These are phyloP conservation scores for Backusella mclennaniae DNA, from an alignment of 192 early-diverging fungal species.

Conservation along the genomic window DNA sequence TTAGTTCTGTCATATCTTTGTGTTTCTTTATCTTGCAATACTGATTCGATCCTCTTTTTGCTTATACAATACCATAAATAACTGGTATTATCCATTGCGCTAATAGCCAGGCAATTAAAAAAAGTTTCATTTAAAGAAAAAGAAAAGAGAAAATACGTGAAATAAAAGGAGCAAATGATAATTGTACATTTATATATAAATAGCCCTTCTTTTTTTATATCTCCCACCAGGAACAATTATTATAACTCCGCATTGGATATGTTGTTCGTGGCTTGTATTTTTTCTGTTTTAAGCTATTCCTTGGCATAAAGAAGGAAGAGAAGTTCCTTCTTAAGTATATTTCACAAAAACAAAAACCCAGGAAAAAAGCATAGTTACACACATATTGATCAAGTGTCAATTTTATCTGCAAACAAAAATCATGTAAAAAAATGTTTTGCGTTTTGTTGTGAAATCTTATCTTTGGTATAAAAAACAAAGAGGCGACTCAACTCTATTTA, in stretches of 20 bases:
- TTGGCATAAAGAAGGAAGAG: background rate
- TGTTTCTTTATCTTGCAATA: background rate
- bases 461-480: background rate
- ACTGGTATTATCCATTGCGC: background rate
- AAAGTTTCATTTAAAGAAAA: background rate
- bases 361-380: background rate
- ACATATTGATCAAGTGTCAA: background rate
- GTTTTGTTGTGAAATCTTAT: background rate
- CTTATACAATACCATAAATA: background rate
- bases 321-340: background rate
- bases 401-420: background rate
- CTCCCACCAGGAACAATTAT: background rate
- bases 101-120: background rate
- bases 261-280: background rate
- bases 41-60: background rate
- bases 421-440: background rate
- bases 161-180: slow-evolving; percentile 6
- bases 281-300: background rate
- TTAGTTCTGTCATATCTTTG: background rate
- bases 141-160: background rate
- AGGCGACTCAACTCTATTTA: background rate
- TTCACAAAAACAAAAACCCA: background rate
- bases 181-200: background rate
- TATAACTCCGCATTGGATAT: background rate
- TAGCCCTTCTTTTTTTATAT: background rate